Percentiles rank a stretch among this genome's conserved stretches.
Conservation (phyloP, 2,329 filamentous ascomycete species). For the Claviceps digitariae region DNA sequence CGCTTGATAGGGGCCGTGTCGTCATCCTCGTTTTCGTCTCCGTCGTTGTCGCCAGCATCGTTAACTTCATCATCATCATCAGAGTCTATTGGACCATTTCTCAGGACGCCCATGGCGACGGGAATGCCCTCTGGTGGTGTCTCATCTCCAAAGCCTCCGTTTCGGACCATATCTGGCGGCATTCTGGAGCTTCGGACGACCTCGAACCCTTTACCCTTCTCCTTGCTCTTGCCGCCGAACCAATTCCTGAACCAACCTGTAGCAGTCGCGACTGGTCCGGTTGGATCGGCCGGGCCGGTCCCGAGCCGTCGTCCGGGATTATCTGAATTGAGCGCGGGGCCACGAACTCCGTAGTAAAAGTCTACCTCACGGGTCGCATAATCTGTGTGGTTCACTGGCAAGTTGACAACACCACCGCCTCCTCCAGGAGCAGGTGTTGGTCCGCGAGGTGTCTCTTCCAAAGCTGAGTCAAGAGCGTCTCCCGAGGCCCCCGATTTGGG, state of each 20-base stretch:
- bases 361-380: constrained; percentile 92
- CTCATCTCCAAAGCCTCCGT: constrained; percentile 45
- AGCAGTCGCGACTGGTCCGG: constrained; percentile 77
- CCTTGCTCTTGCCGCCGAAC: constrained; percentile 75
- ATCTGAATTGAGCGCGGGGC: constrained; percentile 72
- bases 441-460: constrained; percentile 25
- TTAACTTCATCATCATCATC: constrained; percentile 33
- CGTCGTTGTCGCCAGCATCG: constrained; percentile 26
- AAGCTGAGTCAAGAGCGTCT: constrained; percentile 23
- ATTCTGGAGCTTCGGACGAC: constrained; percentile 84
- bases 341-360: constrained; percentile 89
- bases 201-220: constrained; percentile 93
- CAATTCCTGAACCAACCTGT: constrained; percentile 77
- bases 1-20: constrained; percentile 13
- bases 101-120: constrained; percentile 46
- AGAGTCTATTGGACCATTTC: constrained; percentile 49
- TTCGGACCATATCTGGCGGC: constrained; percentile 54
- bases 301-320: constrained; percentile 72
- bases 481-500: constrained; percentile 7
- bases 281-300: constrained; percentile 89
- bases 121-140: constrained; percentile 54
- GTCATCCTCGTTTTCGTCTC: constrained; percentile 26
- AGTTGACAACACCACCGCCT: constrained; percentile 12
- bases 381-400: constrained; percentile 54
- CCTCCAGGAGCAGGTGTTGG: constrained; percentile 29